phyloP scores from a whole-genome alignment of 805 yeast genomes.

The Lipomyces kockii region DNA sequence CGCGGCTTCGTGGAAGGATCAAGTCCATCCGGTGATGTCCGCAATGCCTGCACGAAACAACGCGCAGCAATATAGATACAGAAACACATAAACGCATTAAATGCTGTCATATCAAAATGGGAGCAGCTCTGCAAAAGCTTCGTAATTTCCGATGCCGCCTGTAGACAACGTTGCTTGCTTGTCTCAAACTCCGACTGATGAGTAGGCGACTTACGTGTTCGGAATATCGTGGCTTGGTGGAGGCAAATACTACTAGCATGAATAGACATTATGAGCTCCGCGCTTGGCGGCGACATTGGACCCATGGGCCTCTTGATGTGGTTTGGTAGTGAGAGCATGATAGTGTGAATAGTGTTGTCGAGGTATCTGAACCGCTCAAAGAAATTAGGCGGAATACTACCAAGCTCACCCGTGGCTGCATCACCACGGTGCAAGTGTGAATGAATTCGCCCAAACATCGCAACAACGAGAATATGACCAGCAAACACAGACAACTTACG shows the following conservation, averaged over 20 bases:
- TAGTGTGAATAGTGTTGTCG: constrained; percentile 14
- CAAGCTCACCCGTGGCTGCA: constrained; percentile 6
- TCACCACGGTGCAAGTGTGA: constrained; percentile 29
- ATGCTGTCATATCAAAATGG: constrained; percentile 12
- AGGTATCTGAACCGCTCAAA: constrained; percentile 18
- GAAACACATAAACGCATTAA: constrained; percentile 21
- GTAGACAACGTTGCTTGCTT: constrained; percentile 20
- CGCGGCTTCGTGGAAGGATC: constrained; percentile 9
- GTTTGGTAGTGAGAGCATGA: constrained; percentile 23
- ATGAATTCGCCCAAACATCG: constrained; percentile 24
- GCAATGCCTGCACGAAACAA: constrained; percentile 29
- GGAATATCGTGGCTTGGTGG: constrained; percentile 27
- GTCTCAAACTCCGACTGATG: constrained; percentile 8
- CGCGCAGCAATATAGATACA: constrained; percentile 31
- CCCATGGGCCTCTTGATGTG: constrained; percentile 13
- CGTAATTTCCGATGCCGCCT: constrained; percentile 27
- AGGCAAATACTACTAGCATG: constrained; percentile 28
- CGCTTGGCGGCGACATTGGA: constrained; percentile 10
- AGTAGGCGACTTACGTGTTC: constrained; percentile 2
- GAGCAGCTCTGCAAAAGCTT: constrained; percentile 20
- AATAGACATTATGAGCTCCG: constrained; percentile 23
- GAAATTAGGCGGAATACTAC: constrained; percentile 14
- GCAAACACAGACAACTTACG: constrained; percentile 19
- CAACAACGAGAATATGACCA: constrained; percentile 11
- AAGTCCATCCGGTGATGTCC: not conserved